Percentiles rank a stretch among this genome's conserved stretches.
These are phyloP conservation scores for Parascedosporium putredinis DNA, from an alignment of 2,329 filamentous ascomycete genomes.

Conservation along the genomic window DNA sequence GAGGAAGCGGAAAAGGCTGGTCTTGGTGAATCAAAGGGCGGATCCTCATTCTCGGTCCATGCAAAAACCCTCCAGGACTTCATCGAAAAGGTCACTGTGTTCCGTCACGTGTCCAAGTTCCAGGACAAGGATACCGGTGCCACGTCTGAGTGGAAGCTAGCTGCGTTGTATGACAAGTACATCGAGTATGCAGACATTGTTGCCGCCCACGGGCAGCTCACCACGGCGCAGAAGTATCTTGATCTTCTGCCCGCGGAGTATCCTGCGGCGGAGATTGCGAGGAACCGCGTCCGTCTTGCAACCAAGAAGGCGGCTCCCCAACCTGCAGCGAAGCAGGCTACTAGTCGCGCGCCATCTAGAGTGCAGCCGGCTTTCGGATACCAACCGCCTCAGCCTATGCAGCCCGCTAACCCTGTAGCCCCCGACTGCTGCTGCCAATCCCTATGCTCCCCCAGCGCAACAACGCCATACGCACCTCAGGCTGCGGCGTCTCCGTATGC, in stretches of 20 bases:
- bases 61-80: constrained; percentile 81
- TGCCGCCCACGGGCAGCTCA: constrained; percentile 77
- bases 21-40: constrained; percentile 56
- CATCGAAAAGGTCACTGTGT: constrained; percentile 96
- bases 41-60: constrained; percentile 85
- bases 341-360: constrained; percentile 24
- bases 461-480: constrained; percentile 14
- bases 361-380: constrained; percentile 31
- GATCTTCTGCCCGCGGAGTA: constrained; percentile 76
- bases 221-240: constrained; percentile 82
- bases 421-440: constrained; percentile 19
- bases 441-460: constrained; percentile 24
- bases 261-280: constrained; percentile 75
- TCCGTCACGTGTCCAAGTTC: constrained; percentile 90
- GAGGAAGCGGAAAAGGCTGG: constrained; percentile 71
- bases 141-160: constrained; percentile 77
- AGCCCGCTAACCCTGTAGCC: constrained; percentile 15
- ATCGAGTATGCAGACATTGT: constrained; percentile 94
- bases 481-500: constrained; percentile 9
- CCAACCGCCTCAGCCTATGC: constrained; percentile 32
- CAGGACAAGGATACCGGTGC: constrained; percentile 64
- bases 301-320: constrained; percentile 42
- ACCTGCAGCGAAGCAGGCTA: constrained; percentile 15
- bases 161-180: constrained; percentile 84
- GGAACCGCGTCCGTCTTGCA: constrained; percentile 75